A percentile compares a stretch with the other conserved stretches of the same genome.
Evolutionary conservation across 2,329 filamentous ascomycete species (phyloP).

Genomic region (Fusarium acutatum): DNA sequence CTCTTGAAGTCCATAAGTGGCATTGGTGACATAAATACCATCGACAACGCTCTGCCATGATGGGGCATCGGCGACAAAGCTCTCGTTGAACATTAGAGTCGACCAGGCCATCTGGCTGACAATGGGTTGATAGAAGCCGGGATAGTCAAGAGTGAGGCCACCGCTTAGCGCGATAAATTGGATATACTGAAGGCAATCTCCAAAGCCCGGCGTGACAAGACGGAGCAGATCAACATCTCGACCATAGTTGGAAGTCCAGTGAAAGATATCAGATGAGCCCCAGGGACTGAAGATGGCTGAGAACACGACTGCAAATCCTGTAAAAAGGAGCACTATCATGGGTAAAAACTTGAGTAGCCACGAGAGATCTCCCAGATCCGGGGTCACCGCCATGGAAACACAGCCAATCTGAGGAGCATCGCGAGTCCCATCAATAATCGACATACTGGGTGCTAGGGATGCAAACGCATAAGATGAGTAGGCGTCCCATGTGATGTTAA

Average conservation of each 20-base stretch:
- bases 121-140: slow-evolving; percentile 92
- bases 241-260: slow-evolving; percentile 98
- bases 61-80: slow-evolving; percentile 75
- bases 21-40: slow-evolving; percentile 85
- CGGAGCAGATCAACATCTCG: slow-evolving; percentile 91
- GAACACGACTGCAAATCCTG: slow-evolving; percentile 82
- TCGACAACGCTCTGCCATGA: slow-evolving; percentile 76
- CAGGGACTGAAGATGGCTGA: slow-evolving; percentile 92
- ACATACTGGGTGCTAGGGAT: slow-evolving; percentile 78
- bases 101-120: slow-evolving; percentile 92
- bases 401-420: slow-evolving; percentile 75
- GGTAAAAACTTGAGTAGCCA: slow-evolving; percentile 79
- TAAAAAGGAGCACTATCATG: slow-evolving; percentile 78
- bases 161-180: slow-evolving; percentile 92
- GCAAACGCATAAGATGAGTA: slow-evolving; percentile 86
- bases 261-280: slow-evolving; percentile 89
- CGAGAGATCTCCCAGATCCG: slow-evolving; percentile 77
- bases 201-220: slow-evolving; percentile 93
- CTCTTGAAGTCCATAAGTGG: slow-evolving; percentile 79
- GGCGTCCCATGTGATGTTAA: slow-evolving; percentile 79
- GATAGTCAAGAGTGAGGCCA: slow-evolving; percentile 86
- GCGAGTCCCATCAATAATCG: slow-evolving; percentile 78
- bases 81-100: slow-evolving; percentile 90
- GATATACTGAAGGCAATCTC: slow-evolving; percentile 95
- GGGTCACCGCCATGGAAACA: slow-evolving; percentile 83